Conservation (phyloP, 1,284 basidiomycete genomes). For the Malassezia dermatis region DNA sequence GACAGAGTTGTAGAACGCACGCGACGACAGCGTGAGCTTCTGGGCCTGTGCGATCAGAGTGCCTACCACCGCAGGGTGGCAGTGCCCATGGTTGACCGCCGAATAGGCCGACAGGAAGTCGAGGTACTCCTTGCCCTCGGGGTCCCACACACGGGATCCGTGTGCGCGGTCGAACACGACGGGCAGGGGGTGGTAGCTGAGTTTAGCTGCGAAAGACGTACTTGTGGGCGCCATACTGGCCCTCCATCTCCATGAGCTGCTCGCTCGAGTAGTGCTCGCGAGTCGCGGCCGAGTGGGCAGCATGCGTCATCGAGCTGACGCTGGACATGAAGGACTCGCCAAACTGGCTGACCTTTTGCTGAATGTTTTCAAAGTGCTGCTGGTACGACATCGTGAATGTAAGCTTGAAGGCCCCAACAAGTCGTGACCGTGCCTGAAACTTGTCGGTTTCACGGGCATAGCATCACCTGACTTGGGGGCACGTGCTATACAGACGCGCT, state of each 20-base stretch:
- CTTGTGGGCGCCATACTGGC: conserved; percentile 77
- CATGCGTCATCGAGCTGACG: conserved; percentile 10
- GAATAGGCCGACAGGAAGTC: conserved; percentile 90
- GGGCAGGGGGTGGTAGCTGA: conserved; percentile 88
- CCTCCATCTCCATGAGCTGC: conserved; percentile 69
- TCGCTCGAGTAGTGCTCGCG: conserved; percentile 48
- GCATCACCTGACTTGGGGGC: neutral
- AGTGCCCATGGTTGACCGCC: conserved; percentile 75
- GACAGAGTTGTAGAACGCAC: conserved; percentile 89
- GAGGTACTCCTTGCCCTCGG: conserved; percentile 60
- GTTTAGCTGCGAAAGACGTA: conserved; percentile 49
- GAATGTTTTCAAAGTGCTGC: conserved; percentile 7
- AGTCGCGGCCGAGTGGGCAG: conserved; percentile 18
- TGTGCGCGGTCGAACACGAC: conserved; percentile 82
- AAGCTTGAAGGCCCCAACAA: neutral
- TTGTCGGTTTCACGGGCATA: neutral
- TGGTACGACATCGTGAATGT: conserved; percentile 7
- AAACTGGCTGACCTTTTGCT: conserved; percentile 7
- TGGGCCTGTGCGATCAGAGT: conserved; percentile 75
- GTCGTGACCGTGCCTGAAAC: neutral
- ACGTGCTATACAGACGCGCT: neutral
- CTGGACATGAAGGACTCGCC: neutral
- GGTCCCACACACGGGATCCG: conserved; percentile 91
- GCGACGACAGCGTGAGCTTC: conserved; percentile 81
- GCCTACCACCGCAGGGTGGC: conserved; percentile 77